Conservation (phyloP, 306 rosid genomes). For the Sindora glabra region DNA sequence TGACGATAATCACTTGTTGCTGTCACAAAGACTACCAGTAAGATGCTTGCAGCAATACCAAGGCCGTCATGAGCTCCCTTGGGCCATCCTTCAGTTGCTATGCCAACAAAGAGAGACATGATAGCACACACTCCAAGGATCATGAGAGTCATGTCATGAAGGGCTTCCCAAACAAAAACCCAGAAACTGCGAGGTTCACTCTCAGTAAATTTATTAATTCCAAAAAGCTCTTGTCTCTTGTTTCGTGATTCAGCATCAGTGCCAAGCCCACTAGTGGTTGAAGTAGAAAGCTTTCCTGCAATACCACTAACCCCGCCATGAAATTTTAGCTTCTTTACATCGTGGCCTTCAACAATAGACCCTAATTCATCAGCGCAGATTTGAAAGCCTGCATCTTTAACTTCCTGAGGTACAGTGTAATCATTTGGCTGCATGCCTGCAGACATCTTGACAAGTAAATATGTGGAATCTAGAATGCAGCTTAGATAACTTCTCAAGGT, state of each 20-base stretch:
- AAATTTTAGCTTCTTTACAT: constrained; percentile 57
- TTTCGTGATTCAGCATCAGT: constrained; percentile 27
- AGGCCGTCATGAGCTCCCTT: constrained; percentile 92
- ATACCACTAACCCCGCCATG: constrained; percentile 68
- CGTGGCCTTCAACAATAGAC: constrained; percentile 79
- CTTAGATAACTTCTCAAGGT: too few relatives aligned
- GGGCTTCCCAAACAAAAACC: constrained; percentile 96
- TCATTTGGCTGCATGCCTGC: constrained; percentile 60
- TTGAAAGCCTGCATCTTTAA: constrained; percentile 67
- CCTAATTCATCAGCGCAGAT: constrained; percentile 89
- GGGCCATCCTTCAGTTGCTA: constrained; percentile 91
- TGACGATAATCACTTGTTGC: constrained; percentile 94
- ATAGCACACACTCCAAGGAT: constrained; percentile 85
- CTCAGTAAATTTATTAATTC: constrained; percentile 79
- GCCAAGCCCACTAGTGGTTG: constrained; percentile 46
- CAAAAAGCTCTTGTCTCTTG: constrained; percentile 52
- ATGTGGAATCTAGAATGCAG: not conserved
- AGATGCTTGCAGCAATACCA: constrained; percentile 90
- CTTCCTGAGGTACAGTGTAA: constrained; percentile 63
- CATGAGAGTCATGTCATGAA: constrained; percentile 96
- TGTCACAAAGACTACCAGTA: constrained; percentile 86
- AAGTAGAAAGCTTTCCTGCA: constrained; percentile 65
- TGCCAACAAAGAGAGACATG: constrained; percentile 75
- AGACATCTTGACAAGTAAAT: constrained; percentile 12
- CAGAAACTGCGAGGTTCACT: constrained; percentile 58